Conservation (phyloP, 306 rosid species). For the Fragaria ananassa region DNA sequence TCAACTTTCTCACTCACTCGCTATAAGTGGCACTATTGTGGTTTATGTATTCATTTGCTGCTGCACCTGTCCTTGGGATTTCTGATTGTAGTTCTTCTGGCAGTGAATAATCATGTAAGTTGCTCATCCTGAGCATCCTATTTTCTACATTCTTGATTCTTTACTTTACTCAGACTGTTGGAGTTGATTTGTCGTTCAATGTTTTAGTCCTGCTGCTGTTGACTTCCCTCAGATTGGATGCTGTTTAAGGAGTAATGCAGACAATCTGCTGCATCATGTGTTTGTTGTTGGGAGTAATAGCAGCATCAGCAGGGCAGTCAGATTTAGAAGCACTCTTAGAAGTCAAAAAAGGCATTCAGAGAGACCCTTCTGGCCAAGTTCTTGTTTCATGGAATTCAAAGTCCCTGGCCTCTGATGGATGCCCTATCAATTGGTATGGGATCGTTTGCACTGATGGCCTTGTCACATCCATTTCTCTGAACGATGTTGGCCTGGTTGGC, state of each 20-base stretch:
- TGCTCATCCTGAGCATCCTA: background rate
- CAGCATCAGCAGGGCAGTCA: slow-evolving; percentile 52
- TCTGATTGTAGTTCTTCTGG: background rate
- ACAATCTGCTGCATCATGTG: slow-evolving; percentile 39
- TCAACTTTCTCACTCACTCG: background rate
- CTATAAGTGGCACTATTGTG: background rate
- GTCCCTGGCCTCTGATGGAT: slow-evolving; percentile 63
- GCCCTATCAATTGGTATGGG: slow-evolving; percentile 73
- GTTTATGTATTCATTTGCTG: background rate
- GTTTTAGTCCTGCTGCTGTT: background rate
- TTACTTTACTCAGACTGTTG: background rate
- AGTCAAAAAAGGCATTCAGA: slow-evolving; percentile 55
- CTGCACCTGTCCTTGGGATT: background rate
- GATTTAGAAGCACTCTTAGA: slow-evolving; percentile 64
- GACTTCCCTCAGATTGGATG: slow-evolving; percentile 15
- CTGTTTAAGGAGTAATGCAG: slow-evolving; percentile 61
- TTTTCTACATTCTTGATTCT: background rate
- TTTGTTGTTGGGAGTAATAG: slow-evolving; percentile 31
- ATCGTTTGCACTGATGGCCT: slow-evolving; percentile 49
- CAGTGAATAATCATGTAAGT: background rate
- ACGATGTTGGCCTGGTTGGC: slow-evolving; percentile 62
- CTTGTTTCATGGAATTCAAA: slow-evolving; percentile 64
- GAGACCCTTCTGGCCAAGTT: slow-evolving; percentile 54
- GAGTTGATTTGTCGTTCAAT: background rate
- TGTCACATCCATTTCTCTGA: slow-evolving; percentile 51